Base-by-base conservation (phyloP, 1,284 basidiomycete species). In the Pseudozyma tsukubaensis region DNA sequence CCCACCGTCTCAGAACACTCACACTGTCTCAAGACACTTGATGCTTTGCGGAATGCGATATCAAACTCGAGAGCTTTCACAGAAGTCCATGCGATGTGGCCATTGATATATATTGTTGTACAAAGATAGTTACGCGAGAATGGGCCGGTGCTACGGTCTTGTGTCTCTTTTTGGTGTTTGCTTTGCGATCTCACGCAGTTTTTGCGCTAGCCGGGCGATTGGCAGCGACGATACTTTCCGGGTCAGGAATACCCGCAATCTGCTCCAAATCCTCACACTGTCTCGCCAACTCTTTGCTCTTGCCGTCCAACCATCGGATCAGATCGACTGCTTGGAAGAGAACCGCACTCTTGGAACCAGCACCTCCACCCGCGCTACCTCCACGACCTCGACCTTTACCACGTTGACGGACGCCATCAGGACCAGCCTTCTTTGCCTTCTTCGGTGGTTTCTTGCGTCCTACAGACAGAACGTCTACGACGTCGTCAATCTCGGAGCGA, bases 251-350 rank as follows among this genome's bases (percentile, higher is more conserved):
- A 0, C 68, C 68, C n/a, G 72, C 72, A 12, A 71, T 29, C 52
- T 43, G 36, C 44, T 83, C 82, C 13, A 84, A 47, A 40, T 66
- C 62, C 37, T 73, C 61, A 47, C 81, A 78, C 43, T 83, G 76
- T 18, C 40, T 48, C 18, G 61, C 62, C 8, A 84, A 47, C 19
- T 69, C 62, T 21, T 61, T 63, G 53, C 81, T 82, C 47, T 75
- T 79, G 7, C 64, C 78, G 6, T 83, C 72, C 11, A 84, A 59
- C 83, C 83, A 84, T 32, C 72, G 59, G 39, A 84, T 74, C 45
- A 84, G 59, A 52, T 84, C 83, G 11, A 84, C 80, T 14, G 82
- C 80, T 53, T 84, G 81, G 64, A 84, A 84, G 11, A 84, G 71
- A 13, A 83, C 82, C 0, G 82, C 82, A 40, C 76, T 78, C 62